A percentile compares a stretch with the other conserved stretches of the same genome.
phyloP scores from a whole-genome alignment of 148 eudicot genomes.

The Camellia granthamiana region DNA sequence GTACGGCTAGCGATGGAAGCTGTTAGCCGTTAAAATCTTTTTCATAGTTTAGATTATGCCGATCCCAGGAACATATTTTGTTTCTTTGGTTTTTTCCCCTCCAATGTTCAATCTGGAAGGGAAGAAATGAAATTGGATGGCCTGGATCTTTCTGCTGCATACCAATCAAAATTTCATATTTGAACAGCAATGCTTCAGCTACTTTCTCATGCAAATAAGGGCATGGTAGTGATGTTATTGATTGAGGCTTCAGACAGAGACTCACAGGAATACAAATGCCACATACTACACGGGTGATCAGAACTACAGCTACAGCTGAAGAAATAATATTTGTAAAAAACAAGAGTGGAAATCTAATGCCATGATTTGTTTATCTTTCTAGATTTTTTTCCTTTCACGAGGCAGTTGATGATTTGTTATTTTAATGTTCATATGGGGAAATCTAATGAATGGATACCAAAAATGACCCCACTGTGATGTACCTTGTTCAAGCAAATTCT shows the following conservation, averaged over 20 bases:
- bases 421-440: background rate
- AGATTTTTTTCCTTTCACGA: background rate
- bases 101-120: background rate
- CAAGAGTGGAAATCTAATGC: background rate
- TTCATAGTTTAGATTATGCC: background rate
- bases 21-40: slow-evolving; percentile 39
- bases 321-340: background rate
- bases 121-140: slow-evolving; percentile 1
- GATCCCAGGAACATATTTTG: slow-evolving; percentile 4
- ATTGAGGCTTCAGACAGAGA: background rate
- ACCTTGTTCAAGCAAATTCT: slow-evolving; percentile 5
- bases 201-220: background rate
- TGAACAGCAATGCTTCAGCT: slow-evolving; percentile 8
- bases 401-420: background rate
- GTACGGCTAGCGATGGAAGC: slow-evolving; percentile 88
- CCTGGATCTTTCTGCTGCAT: slow-evolving; percentile 4
- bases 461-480: background rate
- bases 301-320: slow-evolving; percentile 9
- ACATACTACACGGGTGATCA: background rate
- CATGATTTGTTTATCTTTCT: background rate
- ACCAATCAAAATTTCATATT: slow-evolving; percentile 1
- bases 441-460: too few species aligned
- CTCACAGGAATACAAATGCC: slow-evolving; percentile 3
- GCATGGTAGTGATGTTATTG: background rate
- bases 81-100: background rate